phyloP scores from a whole-genome alignment of 2,329 filamentous ascomycete species.

The Epicoccum nigrum region DNA sequence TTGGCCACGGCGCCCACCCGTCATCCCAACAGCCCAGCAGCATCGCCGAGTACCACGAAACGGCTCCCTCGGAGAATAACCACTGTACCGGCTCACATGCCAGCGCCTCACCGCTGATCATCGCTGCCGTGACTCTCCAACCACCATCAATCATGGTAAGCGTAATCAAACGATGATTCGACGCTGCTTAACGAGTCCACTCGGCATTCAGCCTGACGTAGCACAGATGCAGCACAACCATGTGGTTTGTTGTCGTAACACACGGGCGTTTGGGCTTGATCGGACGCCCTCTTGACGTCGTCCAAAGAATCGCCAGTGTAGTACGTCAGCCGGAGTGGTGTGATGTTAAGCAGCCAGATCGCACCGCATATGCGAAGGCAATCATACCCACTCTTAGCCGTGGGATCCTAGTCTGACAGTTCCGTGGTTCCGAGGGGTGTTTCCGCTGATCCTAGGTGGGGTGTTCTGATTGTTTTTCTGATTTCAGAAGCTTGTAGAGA shows the following conservation, averaged over 20 bases:
- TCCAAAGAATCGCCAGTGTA: neutral
- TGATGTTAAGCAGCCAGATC: neutral
- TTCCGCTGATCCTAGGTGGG: neutral
- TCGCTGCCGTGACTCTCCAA: slow-evolving; percentile 3
- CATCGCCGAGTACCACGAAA: slow-evolving; percentile 13
- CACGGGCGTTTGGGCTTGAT: slow-evolving; percentile 3
- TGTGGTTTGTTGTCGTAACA: slow-evolving; percentile 26
- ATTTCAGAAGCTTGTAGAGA: neutral
- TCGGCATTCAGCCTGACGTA: slow-evolving; percentile 14
- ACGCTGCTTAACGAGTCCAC: slow-evolving; percentile 3
- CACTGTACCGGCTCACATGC: slow-evolving; percentile 18
- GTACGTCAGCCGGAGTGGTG: neutral
- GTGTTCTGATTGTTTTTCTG: neutral
- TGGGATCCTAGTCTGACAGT: slow-evolving; percentile 14
- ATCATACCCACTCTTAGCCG: slow-evolving; percentile 8
- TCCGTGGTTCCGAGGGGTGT: slow-evolving; percentile 12
- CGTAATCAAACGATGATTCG: neutral
- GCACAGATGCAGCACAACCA: slow-evolving; percentile 20
- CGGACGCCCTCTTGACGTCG: neutral
- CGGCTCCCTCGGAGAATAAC: slow-evolving; percentile 34
- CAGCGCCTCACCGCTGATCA: slow-evolving; percentile 18
- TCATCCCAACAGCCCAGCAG: slow-evolving; percentile 1
- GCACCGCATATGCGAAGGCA: slow-evolving; percentile 12
- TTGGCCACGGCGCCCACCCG: neutral
- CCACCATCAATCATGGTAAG: neutral